Evolutionary conservation across 129 eudicot species (phyloP).

Genomic region (Arctium minus): DNA sequence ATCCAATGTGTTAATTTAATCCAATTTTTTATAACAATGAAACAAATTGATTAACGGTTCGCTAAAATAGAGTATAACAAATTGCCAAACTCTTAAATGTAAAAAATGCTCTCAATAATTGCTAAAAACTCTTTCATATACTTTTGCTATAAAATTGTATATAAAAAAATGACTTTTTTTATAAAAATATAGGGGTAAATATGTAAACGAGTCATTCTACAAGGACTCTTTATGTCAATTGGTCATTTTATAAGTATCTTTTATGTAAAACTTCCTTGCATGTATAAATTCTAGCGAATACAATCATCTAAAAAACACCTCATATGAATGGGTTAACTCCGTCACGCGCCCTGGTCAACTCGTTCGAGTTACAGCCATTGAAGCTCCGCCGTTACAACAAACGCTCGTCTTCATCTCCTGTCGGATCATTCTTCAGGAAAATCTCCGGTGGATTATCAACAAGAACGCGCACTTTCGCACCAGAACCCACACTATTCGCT

Average conservation of each 20-base stretch:
- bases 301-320: not conserved
- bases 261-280: not conserved
- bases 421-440: slow-evolving; percentile 1
- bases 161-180: no score
- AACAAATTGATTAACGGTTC: no score
- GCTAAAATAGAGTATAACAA: no score
- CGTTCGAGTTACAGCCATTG: slow-evolving; percentile 22
- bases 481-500: not conserved
- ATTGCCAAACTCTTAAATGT: no score
- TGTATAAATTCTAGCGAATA: not conserved
- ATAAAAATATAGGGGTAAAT: not conserved
- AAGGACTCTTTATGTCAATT: not conserved
- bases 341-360: slow-evolving; percentile 33
- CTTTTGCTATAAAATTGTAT: no score
- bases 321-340: slow-evolving; percentile 29
- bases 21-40: no score
- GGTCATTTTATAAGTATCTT: not conserved
- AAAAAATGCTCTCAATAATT: no score
- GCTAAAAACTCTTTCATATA: no score
- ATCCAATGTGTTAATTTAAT: no score
- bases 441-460: slow-evolving; percentile 2
- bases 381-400: slow-evolving; percentile 19
- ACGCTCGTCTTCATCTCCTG: slow-evolving; percentile 1
- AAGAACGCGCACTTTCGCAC: slow-evolving; percentile 12
- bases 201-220: not conserved